Percentiles rank a stretch among this genome's conserved stretches.
Evolutionary conservation across 305 asterid genomes (phyloP).

Genomic region (Nicotiana rustica): DNA sequence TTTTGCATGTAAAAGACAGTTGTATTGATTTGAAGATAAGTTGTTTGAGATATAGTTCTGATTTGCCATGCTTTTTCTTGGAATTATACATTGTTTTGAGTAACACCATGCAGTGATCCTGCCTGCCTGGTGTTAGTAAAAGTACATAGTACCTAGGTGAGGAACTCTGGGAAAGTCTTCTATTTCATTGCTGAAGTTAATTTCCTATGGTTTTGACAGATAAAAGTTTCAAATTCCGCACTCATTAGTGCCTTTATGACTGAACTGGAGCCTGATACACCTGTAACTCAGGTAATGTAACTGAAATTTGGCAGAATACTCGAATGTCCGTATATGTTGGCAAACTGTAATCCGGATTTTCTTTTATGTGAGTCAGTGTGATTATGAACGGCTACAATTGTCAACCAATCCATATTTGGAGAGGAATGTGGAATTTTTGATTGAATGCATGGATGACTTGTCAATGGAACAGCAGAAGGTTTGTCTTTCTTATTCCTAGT

Average conservation of each 20-base stretch:
- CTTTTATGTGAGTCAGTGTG: constrained; percentile 59
- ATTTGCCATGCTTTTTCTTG: background rate
- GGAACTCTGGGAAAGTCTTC: constrained; percentile 11
- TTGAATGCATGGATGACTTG: constrained; percentile 97
- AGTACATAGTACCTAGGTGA: background rate
- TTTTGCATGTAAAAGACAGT: constrained; percentile 2
- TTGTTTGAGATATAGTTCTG: background rate
- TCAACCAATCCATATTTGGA: constrained; percentile 83
- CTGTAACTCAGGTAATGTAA: constrained; percentile 74
- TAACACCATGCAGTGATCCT: background rate
- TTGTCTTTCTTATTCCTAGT: constrained; percentile 35
- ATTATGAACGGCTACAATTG: constrained; percentile 83
- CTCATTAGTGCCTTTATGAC: constrained; percentile 95
- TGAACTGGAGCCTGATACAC: constrained; percentile 85
- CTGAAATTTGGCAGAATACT: background rate
- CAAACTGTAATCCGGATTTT: constrained; percentile 17
- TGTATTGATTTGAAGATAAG: background rate
- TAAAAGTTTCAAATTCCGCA: constrained; percentile 97
- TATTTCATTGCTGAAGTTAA: constrained; percentile 12
- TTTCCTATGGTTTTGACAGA: constrained; percentile 53
- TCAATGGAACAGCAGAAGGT: constrained; percentile 95
- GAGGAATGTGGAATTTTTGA: constrained; percentile 88
- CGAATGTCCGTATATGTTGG: background rate
- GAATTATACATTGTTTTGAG: background rate
- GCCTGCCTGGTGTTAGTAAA: background rate